Conservation (phyloP, 2,329 filamentous ascomycete genomes). For the Fusarium secorum region DNA sequence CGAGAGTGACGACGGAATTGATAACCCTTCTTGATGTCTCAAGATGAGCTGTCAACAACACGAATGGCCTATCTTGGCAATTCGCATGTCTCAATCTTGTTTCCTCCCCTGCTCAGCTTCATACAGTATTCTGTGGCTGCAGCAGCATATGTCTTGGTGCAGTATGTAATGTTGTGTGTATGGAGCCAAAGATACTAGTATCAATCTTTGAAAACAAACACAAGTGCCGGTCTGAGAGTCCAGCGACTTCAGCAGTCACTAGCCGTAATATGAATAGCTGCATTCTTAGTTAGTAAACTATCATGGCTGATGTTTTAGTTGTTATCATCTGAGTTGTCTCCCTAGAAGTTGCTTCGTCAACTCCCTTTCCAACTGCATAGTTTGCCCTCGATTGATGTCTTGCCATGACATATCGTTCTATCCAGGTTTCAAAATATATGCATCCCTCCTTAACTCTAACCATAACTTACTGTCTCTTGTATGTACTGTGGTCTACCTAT, state of each 20-base stretch:
- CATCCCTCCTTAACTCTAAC: background rate
- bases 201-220: background rate
- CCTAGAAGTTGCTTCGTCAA: slow-evolving; percentile 20
- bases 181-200: background rate
- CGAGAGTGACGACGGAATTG: slow-evolving; percentile 9
- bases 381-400: slow-evolving; percentile 1
- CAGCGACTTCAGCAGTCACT: slow-evolving; percentile 8
- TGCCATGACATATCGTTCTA: background rate
- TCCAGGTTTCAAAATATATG: background rate
- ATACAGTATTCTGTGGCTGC: background rate
- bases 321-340: background rate
- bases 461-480: background rate
- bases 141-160: slow-evolving; percentile 2
- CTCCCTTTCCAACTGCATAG: background rate
- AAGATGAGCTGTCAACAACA: slow-evolving; percentile 5
- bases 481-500: background rate
- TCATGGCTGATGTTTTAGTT: slow-evolving; percentile 10
- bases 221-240: slow-evolving; percentile 11
- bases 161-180: background rate
- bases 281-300: background rate
- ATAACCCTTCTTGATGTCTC: background rate
- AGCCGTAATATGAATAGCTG: background rate
- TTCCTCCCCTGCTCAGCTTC: slow-evolving; percentile 7
- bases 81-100: background rate
- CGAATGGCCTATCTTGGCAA: background rate